These are phyloP conservation scores for Naematelia aurantialba DNA, from an alignment of 768 basidiomycete genomes.

Conservation along the genomic window DNA sequence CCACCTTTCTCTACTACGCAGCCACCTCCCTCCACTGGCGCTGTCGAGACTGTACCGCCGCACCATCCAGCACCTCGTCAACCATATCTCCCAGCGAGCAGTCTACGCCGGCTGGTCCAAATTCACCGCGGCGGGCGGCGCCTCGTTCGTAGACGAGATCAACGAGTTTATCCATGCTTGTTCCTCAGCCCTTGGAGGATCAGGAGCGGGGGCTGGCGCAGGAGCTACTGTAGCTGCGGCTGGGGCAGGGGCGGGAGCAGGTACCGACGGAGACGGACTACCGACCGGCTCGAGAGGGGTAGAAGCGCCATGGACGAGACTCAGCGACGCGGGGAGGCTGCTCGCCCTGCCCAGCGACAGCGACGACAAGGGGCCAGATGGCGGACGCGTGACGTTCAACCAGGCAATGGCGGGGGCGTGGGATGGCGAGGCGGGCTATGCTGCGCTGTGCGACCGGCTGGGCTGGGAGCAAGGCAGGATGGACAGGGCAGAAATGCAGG, in stretches of 20 bases:
- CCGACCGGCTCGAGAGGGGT: conserved; percentile 29
- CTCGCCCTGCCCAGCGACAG: neutral
- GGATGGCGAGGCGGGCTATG: conserved; percentile 28
- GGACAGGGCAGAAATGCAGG: conserved; percentile 29
- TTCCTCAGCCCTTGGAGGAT: neutral
- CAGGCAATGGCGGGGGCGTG: conserved; percentile 46
- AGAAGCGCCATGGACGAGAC: conserved; percentile 1
- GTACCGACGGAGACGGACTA: too few species aligned
- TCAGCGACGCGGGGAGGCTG: neutral
- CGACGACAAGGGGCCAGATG: neutral
- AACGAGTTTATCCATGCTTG: conserved; percentile 73
- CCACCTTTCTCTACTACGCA: conserved; percentile 66
- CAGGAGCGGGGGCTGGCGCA: too few species aligned
- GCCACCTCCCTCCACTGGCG: conserved; percentile 60
- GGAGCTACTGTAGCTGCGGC: too few species aligned
- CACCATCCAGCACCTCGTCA: conserved; percentile 65
- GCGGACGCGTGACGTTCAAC: conserved; percentile 27
- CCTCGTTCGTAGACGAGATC: conserved; percentile 66
- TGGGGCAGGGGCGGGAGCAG: too few species aligned
- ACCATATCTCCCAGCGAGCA: conserved; percentile 77
- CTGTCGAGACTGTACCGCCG: conserved; percentile 69
- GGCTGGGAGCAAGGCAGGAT: conserved; percentile 25
- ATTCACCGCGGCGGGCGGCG: conserved; percentile 62
- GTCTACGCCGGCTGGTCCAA: conserved; percentile 70
- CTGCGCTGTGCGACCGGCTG: conserved; percentile 22